A percentile compares a stretch with the other conserved stretches of the same genome.
Conservation (phyloP, 176 grass and related monocot genomes). For the Pharus latifolius region DNA sequence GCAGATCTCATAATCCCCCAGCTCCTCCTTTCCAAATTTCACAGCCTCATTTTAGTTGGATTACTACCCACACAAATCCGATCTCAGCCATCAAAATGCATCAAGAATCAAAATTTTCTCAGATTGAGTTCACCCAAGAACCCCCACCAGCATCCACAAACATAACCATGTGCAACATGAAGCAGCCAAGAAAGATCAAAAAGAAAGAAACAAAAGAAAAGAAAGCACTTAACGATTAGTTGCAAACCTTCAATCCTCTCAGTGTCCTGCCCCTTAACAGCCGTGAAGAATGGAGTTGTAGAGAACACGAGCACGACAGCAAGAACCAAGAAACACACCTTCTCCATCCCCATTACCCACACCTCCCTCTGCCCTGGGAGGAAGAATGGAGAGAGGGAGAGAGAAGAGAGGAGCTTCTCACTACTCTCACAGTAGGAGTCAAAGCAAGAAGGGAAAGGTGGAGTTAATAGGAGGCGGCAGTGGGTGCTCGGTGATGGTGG, state of each 20-base stretch:
- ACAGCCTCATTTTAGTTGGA: neutral
- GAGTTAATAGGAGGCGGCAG: neutral
- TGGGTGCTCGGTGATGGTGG: neutral
- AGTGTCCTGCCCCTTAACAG: conserved; percentile 28
- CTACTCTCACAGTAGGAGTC: too few species aligned
- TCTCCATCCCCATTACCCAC: neutral
- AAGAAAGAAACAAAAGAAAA: neutral
- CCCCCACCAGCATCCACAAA: neutral
- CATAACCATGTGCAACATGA: neutral
- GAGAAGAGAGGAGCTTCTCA: too few species aligned
- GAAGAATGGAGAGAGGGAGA: neutral
- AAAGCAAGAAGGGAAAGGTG: too few species aligned
- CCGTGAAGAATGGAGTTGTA: neutral
- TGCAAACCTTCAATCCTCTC: conserved; percentile 49
- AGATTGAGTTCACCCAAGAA: neutral
- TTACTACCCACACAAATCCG: neutral
- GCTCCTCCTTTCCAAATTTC: neutral
- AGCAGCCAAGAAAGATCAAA: neutral
- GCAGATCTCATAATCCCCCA: neutral
- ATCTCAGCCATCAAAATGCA: neutral
- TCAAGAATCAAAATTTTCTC: neutral
- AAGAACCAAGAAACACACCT: neutral
- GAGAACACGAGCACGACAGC: conserved; percentile 19
- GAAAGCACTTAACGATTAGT: neutral
- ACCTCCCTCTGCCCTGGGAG: neutral